These are phyloP conservation scores for Paulownia fortunei DNA, from an alignment of 257 asterid genomes.

Conservation along the genomic window DNA sequence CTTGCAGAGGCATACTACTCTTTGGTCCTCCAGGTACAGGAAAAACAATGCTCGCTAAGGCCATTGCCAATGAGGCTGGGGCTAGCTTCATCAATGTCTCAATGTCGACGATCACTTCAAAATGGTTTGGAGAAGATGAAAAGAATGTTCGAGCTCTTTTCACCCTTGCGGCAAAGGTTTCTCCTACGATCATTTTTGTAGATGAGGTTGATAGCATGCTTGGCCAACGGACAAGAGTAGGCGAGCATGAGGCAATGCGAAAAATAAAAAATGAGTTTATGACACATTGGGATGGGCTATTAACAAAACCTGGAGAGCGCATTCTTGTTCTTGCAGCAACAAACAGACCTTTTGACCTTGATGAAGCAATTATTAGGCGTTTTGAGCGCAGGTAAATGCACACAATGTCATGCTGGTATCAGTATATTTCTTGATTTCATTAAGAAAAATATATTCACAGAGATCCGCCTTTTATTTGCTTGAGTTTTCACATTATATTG, in stretches of 20 bases:
- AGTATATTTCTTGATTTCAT: neutral
- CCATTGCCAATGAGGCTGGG: conserved; percentile 96
- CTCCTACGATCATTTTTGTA: conserved; percentile 92
- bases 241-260: conserved; percentile 99
- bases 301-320: conserved; percentile 88
- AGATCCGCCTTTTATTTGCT: neutral
- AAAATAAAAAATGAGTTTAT: conserved; percentile 94
- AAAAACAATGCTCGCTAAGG: conserved; percentile 99
- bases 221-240: conserved; percentile 92
- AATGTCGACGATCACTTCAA: conserved; percentile 96
- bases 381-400: conserved; percentile 88
- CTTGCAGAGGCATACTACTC: conserved; percentile 95
- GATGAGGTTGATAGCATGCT: conserved; percentile 99
- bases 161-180: conserved; percentile 94
- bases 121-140: conserved; percentile 99
- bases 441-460: neutral
- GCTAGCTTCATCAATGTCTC: conserved; percentile 98
- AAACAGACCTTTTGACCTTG: conserved; percentile 97
- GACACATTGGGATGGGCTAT: conserved; percentile 96
- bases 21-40: conserved; percentile 99
- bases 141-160: conserved; percentile 96
- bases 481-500: neutral
- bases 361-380: conserved; percentile 97
- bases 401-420: neutral
- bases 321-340: conserved; percentile 99